Evolutionary conservation across 352 stramenopile species (phyloP).

Genomic region (Globisporangium canariense): DNA sequence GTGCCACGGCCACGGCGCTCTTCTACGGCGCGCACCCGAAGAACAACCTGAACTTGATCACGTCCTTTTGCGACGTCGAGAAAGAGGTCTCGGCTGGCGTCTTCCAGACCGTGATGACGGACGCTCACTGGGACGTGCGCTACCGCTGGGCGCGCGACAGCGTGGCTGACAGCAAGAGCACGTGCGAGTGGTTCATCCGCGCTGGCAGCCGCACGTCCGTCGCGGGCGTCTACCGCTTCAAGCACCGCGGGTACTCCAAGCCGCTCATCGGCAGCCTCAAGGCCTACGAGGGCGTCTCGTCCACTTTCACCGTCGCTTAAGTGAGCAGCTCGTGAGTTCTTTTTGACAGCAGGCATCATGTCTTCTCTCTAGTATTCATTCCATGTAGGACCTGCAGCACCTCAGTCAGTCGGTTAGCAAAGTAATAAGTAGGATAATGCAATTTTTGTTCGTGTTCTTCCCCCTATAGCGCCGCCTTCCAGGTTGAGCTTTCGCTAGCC

Average conservation of each 20-base stretch:
- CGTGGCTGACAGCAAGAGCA: constrained; percentile 36
- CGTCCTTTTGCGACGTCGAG: constrained; percentile 56
- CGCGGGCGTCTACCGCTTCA: constrained; percentile 38
- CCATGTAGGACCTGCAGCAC: background rate
- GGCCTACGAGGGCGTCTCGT: constrained; percentile 28
- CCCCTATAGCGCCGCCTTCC: background rate
- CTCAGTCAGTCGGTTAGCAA: background rate
- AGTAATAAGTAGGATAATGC: background rate
- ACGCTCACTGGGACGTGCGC: constrained; percentile 53
- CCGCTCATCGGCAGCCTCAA: constrained; percentile 26
- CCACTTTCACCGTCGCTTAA: constrained; percentile 25
- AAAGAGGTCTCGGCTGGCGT: constrained; percentile 16
- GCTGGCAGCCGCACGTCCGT: constrained; percentile 25
- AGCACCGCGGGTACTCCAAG: constrained; percentile 44
- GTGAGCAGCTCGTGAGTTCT: background rate
- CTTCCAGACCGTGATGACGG: constrained; percentile 39
- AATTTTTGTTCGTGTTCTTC: background rate
- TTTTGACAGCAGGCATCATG: background rate
- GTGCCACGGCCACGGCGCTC: constrained; percentile 24
- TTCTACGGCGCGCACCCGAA: constrained; percentile 53
- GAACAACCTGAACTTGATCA: constrained; percentile 33
- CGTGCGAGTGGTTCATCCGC: constrained; percentile 46
- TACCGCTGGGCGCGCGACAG: constrained; percentile 34
- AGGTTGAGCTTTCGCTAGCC: background rate
- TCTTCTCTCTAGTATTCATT: too few species aligned